Percentiles rank a stretch among this genome's conserved stretches.
phyloP scores from a whole-genome alignment of 2,329 filamentous ascomycete species.

The Neophaeococcomyces aloes region DNA sequence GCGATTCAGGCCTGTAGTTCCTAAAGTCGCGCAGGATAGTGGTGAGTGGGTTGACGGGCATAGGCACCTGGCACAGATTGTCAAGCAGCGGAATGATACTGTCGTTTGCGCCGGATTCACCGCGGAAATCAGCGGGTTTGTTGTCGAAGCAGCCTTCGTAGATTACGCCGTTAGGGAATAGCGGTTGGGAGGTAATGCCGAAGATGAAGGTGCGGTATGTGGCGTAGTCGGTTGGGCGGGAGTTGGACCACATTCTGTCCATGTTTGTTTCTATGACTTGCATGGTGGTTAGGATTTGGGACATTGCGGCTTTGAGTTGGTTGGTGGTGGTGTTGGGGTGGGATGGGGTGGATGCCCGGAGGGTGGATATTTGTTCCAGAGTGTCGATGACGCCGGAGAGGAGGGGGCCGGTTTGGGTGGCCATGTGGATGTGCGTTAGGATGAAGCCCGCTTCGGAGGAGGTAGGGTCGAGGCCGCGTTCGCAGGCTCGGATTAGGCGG shows the following conservation, averaged over 20 bases:
- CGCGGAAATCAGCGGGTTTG: constrained; percentile 70
- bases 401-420: constrained; percentile 68
- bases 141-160: constrained; percentile 64
- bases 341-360: not conserved
- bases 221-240: constrained; percentile 71
- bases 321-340: constrained; percentile 20
- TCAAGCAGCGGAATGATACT: constrained; percentile 87
- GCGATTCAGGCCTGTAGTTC: constrained; percentile 77
- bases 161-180: constrained; percentile 86
- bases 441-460: constrained; percentile 93
- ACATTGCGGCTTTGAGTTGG: constrained; percentile 41
- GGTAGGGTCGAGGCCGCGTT: constrained; percentile 71
- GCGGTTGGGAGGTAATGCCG: constrained; percentile 82
- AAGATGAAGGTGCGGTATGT: constrained; percentile 95
- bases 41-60: constrained; percentile 83
- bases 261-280: constrained; percentile 65
- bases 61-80: constrained; percentile 71
- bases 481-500: constrained; percentile 80
- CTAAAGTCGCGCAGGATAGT: constrained; percentile 82
- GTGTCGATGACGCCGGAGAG: constrained; percentile 61
- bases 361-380: constrained; percentile 45
- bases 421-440: constrained; percentile 94
- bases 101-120: constrained; percentile 89
- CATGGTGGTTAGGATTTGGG: constrained; percentile 49
- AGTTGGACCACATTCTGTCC: constrained; percentile 90